Evolutionary conservation across 768 basidiomycete species (phyloP).

Genomic region (Kwoniella dejecticola): DNA sequence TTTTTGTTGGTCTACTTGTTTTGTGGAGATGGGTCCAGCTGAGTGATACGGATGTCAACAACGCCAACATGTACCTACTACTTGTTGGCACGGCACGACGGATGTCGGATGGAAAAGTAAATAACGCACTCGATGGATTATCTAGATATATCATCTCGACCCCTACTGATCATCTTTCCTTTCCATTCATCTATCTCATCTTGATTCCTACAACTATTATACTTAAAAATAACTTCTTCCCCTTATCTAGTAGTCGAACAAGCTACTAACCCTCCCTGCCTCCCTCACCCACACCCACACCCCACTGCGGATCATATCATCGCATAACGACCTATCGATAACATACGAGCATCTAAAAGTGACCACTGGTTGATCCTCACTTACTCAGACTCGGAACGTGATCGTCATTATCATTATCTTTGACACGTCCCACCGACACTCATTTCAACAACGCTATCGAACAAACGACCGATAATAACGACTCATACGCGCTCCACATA

Average conservation of each 20-base stretch:
- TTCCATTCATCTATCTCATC: background rate
- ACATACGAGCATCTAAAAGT: background rate
- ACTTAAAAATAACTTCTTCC: background rate
- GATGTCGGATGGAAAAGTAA: background rate
- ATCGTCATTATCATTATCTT: background rate
- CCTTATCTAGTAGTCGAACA: background rate
- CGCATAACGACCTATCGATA: background rate
- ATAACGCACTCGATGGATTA: constrained; percentile 10
- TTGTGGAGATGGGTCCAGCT: background rate
- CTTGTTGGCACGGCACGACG: background rate
- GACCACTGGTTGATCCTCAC: constrained; percentile 23
- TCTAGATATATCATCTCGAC: background rate
- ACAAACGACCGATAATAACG: background rate
- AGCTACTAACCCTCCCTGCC: constrained; percentile 8
- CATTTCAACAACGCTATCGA: background rate
- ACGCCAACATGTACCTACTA: constrained; percentile 6
- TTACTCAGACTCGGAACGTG: too few relatives aligned
- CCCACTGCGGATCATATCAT: constrained; percentile 16
- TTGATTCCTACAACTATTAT: background rate
- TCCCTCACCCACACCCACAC: too few relatives aligned
- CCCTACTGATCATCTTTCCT: constrained; percentile 7
- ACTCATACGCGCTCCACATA: background rate
- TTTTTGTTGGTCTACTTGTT: background rate
- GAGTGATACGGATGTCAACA: constrained; percentile 17
- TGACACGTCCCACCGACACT: constrained; percentile 10